Conservation (phyloP, 495 filamentous ascomycete genomes). For the Aspergillus ostianus region DNA sequence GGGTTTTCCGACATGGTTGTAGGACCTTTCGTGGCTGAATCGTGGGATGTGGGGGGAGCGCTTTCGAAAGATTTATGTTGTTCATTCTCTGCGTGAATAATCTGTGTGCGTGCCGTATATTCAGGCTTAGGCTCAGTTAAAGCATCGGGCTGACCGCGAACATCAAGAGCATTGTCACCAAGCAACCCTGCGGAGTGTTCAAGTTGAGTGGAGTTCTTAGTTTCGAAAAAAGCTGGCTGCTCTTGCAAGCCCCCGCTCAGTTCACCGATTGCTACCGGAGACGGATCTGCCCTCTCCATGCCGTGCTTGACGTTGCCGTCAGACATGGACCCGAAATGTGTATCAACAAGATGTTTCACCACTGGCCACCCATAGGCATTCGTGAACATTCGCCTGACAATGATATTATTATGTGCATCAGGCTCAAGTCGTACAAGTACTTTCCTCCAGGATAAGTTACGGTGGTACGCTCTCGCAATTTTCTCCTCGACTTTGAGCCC, state of each 20-base stretch:
- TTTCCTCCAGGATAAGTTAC: conserved; percentile 88
- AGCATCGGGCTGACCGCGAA: not conserved
- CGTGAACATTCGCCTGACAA: conserved; percentile 91
- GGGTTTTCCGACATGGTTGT: not conserved
- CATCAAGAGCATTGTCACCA: not conserved
- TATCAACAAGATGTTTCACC: conserved; percentile 87
- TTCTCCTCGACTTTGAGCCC: conserved; percentile 93
- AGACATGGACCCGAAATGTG: conserved; percentile 73
- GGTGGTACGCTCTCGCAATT: conserved; percentile 92
- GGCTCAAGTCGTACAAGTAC: conserved; percentile 93
- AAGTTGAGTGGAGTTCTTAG: not conserved
- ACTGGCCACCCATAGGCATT: conserved; percentile 99
- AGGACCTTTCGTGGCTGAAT: not conserved
- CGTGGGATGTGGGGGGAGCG: not conserved
- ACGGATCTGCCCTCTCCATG: conserved; percentile 49
- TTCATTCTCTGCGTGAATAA: not conserved
- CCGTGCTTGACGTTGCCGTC: conserved; percentile 56
- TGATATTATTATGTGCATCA: conserved; percentile 97
- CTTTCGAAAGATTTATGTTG: not conserved
- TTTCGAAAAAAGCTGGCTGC: conserved; percentile 15
- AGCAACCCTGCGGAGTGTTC: not conserved
- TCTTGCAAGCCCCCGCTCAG: conserved; percentile 45
- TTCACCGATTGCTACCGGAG: conserved; percentile 28
- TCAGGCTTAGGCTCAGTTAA: not conserved
- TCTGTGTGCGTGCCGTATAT: not conserved